A percentile compares a stretch with the other conserved stretches of the same genome.
These are phyloP conservation scores for Colletotrichum horii DNA, from an alignment of 2,329 filamentous ascomycete species.

Conservation along the genomic window DNA sequence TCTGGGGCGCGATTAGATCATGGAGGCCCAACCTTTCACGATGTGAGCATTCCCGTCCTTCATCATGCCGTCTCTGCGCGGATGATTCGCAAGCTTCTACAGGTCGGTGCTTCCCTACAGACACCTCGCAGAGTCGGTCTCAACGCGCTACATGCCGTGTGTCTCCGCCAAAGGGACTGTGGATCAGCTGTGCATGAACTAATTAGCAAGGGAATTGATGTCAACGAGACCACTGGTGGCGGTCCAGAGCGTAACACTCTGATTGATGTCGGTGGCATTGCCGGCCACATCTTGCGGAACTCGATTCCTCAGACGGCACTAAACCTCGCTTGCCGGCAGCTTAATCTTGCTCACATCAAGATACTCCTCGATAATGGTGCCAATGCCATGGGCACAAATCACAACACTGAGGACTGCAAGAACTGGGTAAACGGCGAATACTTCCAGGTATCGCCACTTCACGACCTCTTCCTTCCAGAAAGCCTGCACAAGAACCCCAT, in stretches of 20 bases:
- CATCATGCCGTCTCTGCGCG: not conserved
- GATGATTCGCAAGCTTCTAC: not conserved
- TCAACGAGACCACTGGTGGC: not conserved
- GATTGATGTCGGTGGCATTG: not conserved
- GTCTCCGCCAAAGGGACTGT: not conserved
- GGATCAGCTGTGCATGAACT: not conserved
- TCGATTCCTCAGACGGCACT: not conserved
- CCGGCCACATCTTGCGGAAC: not conserved
- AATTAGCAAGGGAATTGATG: not conserved
- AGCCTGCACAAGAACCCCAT: not conserved
- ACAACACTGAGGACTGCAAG: not conserved
- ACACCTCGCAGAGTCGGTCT: not conserved
- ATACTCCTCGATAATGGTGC: not conserved
- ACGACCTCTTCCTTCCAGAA: conserved; percentile 2
- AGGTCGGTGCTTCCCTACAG: not conserved
- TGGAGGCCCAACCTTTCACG: not conserved
- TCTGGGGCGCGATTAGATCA: not conserved
- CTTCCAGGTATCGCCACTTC: not conserved
- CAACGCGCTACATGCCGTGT: conserved; percentile 6
- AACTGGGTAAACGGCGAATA: not conserved
- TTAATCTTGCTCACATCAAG: not conserved
- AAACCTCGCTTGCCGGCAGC: not conserved
- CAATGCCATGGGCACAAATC: not conserved
- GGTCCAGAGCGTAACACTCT: not conserved
- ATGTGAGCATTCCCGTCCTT: not conserved